Evolutionary conservation across 192 early-diverging fungal genomes (phyloP).

Genomic region (Coemansia sp.): DNA sequence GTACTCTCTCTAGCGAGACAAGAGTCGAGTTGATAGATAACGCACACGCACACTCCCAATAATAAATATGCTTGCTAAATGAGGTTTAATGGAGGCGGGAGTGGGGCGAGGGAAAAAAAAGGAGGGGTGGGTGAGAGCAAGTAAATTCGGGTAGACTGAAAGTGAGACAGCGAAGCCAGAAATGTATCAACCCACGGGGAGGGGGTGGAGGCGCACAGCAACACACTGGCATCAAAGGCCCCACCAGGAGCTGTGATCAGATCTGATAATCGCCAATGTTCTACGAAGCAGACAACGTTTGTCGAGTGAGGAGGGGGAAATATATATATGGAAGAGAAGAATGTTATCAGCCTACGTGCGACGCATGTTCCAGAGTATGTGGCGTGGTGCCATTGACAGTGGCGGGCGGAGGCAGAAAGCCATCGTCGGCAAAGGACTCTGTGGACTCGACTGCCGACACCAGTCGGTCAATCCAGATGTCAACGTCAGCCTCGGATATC

Average conservation of each 20-base stretch:
- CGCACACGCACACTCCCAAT: not conserved
- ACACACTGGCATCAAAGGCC: not conserved
- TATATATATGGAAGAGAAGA: not conserved
- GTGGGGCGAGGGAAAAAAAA: not conserved
- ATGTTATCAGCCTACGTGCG: not conserved
- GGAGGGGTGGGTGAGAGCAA: not conserved
- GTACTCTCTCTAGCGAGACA: not conserved
- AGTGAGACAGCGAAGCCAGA: not conserved
- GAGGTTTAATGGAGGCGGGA: not conserved
- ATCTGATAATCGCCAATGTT: not conserved
- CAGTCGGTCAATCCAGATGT: conserved; percentile 71
- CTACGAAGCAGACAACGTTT: not conserved
- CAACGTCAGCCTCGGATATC: conserved; percentile 74
- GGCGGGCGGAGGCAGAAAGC: not conserved
- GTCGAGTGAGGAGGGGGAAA: not conserved
- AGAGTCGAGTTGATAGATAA: not conserved
- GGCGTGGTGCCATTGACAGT: not conserved
- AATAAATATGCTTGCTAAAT: not conserved
- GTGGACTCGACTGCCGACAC: conserved; percentile 70
- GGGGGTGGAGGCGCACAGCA: no score
- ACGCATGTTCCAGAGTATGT: not conserved
- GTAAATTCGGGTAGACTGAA: not conserved
- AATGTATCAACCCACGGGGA: not conserved
- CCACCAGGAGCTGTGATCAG: conserved; percentile 4
- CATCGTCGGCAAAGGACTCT: conserved; percentile 17